Evolutionary conservation across 2,329 filamentous ascomycete species (phyloP).

Genomic region (Fusarium equiseti): DNA sequence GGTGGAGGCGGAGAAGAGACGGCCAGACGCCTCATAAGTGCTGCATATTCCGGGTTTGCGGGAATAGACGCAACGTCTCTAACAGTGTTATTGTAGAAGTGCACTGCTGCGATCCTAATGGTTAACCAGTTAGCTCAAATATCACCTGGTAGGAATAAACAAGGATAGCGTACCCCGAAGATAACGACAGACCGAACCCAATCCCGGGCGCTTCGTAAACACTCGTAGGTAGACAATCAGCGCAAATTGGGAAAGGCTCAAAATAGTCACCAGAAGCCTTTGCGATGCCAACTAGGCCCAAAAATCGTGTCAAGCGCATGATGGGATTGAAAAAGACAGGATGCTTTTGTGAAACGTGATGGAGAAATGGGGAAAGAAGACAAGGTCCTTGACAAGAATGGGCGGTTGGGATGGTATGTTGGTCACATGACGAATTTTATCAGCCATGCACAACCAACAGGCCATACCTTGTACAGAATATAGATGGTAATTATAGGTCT

Average conservation of each 20-base stretch:
- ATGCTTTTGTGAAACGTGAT: too few relatives aligned
- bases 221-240: neutral
- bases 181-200: neutral
- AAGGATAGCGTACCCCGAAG: neutral
- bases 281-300: neutral
- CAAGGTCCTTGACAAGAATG: neutral
- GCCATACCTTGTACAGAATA: neutral
- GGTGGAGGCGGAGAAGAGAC: neutral
- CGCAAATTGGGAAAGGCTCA: neutral
- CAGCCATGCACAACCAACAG: neutral
- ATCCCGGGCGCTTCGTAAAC: neutral
- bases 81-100: neutral
- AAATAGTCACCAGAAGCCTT: neutral
- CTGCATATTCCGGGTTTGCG: neutral
- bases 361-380: neutral
- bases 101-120: neutral
- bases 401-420: neutral
- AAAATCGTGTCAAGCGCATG: neutral
- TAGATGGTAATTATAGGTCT: too few relatives aligned
- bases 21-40: conserved; percentile 10
- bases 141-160: too few relatives aligned
- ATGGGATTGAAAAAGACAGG: too few relatives aligned
- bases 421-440: neutral
- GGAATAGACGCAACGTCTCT: neutral
- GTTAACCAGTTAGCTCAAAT: too few relatives aligned